phyloP scores from a whole-genome alignment of 108 stramenopile genomes.

The Skeletonema menzelii region DNA sequence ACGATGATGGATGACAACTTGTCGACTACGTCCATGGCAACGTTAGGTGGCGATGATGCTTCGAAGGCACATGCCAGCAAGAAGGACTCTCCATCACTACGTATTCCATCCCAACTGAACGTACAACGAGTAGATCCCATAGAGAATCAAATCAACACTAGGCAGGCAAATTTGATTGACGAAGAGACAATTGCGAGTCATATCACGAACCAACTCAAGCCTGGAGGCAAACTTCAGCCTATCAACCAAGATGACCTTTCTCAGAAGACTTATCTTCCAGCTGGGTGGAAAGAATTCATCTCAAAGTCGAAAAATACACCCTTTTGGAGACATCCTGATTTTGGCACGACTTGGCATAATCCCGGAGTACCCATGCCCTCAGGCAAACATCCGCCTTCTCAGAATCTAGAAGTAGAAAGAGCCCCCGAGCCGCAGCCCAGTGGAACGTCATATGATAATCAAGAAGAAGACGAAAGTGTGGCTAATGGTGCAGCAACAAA shows the following conservation, averaged over 20 bases:
- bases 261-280: slow-evolving; percentile 50
- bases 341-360: slow-evolving; percentile 69
- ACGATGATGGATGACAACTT: slow-evolving; percentile 19
- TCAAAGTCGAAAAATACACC: slow-evolving; percentile 65
- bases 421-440: neutral
- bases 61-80: neutral
- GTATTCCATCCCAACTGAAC: neutral
- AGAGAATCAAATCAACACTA: neutral
- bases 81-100: neutral
- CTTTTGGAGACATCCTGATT: slow-evolving; percentile 75
- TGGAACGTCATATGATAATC: neutral
- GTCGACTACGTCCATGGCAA: slow-evolving; percentile 11
- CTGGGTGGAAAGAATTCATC: slow-evolving; percentile 69
- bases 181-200: neutral
- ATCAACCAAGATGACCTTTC: neutral
- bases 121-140: neutral
- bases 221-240: neutral
- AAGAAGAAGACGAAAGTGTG: neutral
- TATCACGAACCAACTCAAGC: neutral
- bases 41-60: neutral
- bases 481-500: neutral
- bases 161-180: neutral
- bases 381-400: neutral
- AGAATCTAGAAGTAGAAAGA: neutral
- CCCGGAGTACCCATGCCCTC: slow-evolving; percentile 47